Evolutionary conservation across 2,329 filamentous ascomycete genomes (phyloP).

Genomic region (Reticulascus tulasneorum): DNA sequence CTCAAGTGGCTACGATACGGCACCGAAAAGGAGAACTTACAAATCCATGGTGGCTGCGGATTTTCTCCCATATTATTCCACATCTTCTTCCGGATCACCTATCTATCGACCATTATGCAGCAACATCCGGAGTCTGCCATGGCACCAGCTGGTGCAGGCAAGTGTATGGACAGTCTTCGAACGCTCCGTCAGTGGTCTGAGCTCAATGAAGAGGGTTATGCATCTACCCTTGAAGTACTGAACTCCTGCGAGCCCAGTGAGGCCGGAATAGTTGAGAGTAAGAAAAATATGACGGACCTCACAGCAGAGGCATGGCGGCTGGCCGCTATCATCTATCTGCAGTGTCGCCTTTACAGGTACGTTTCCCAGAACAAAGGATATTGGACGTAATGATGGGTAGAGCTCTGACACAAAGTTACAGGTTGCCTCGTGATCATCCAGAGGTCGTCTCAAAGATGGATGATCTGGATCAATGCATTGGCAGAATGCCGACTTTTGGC

Average conservation of each 20-base stretch:
- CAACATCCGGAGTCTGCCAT: slow-evolving; percentile 28
- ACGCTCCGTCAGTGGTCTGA: slow-evolving; percentile 11
- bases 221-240: background rate
- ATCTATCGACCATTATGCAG: slow-evolving; percentile 27
- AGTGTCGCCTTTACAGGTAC: slow-evolving; percentile 34
- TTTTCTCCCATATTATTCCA: slow-evolving; percentile 36
- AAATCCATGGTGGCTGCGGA: slow-evolving; percentile 37
- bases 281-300: slow-evolving; percentile 31
- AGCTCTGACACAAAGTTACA: slow-evolving; percentile 14
- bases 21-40: slow-evolving; percentile 26
- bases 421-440: slow-evolving; percentile 32
- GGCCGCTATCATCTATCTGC: slow-evolving; percentile 33
- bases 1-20: slow-evolving; percentile 37
- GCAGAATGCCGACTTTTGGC: slow-evolving; percentile 37
- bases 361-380: too few relatives aligned
- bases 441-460: slow-evolving; percentile 26
- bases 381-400: slow-evolving; percentile 6
- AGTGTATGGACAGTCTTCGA: too few relatives aligned
- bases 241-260: slow-evolving; percentile 1
- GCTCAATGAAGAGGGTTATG: background rate
- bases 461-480: slow-evolving; percentile 32
- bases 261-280: slow-evolving; percentile 3
- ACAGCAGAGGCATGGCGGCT: slow-evolving; percentile 39
- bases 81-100: slow-evolving; percentile 32
- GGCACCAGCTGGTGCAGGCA: slow-evolving; percentile 27